These are phyloP conservation scores for Rubus parviflorus DNA, from an alignment of 306 rosid genomes.

Conservation along the genomic window DNA sequence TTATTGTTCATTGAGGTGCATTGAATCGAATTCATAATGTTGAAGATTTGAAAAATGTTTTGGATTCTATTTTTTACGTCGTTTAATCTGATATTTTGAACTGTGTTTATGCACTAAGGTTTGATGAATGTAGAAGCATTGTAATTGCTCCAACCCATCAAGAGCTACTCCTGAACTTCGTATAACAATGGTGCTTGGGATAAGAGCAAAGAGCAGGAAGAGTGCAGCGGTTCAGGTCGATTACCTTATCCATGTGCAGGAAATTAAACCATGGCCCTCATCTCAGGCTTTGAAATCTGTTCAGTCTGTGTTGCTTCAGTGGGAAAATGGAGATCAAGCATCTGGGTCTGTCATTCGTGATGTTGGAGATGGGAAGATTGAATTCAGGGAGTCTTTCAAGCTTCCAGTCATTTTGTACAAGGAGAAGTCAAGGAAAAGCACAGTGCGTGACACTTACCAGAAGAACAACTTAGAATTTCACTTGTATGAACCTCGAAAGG, in stretches of 20 bases:
- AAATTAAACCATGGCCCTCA: slow-evolving; percentile 81
- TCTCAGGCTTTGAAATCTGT: slow-evolving; percentile 50
- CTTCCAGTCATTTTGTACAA: slow-evolving; percentile 46
- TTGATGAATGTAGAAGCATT: slow-evolving; percentile 32
- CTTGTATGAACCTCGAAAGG: slow-evolving; percentile 52
- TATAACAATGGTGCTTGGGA: slow-evolving; percentile 70
- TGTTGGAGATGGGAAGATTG: slow-evolving; percentile 45
- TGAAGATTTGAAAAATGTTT: neutral
- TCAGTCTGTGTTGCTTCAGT: slow-evolving; percentile 60
- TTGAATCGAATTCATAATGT: neutral
- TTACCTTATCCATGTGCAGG: slow-evolving; percentile 58
- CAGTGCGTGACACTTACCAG: slow-evolving; percentile 44
- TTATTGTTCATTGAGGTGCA: neutral
- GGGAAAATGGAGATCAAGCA: slow-evolving; percentile 66
- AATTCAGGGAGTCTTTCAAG: slow-evolving; percentile 53
- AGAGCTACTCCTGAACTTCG: slow-evolving; percentile 22
- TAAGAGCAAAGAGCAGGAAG: slow-evolving; percentile 66
- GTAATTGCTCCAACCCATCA: slow-evolving; percentile 14
- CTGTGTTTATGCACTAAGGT: slow-evolving; percentile 34
- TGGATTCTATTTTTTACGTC: neutral
- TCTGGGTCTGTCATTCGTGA: slow-evolving; percentile 44
- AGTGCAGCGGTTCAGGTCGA: slow-evolving; percentile 48
- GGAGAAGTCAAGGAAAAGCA: slow-evolving; percentile 57
- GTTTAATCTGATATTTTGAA: slow-evolving; percentile 15
- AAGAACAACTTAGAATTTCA: slow-evolving; percentile 66